Evolutionary conservation across 768 basidiomycete species (phyloP).

Genomic region (Leccinum ochraceum): DNA sequence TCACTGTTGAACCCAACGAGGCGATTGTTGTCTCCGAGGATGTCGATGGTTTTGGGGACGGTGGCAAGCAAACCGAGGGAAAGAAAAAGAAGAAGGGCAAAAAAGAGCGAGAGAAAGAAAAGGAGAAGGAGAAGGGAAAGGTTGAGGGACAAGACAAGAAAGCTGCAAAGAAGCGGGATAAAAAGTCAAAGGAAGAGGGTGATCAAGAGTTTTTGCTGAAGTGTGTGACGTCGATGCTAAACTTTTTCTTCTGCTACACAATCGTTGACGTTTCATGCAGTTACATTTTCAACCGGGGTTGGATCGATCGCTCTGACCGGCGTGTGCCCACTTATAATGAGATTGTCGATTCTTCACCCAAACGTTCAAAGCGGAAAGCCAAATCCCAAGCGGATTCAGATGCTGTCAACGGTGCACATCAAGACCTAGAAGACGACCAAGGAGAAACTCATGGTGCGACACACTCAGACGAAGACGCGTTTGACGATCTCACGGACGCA

Average conservation of each 20-base stretch:
- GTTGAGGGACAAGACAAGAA: constrained; percentile 24
- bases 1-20: constrained; percentile 49
- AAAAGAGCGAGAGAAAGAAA: constrained; percentile 35
- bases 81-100: constrained; percentile 38
- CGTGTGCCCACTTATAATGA: constrained; percentile 87
- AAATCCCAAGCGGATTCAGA: constrained; percentile 18
- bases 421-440: constrained; percentile 20
- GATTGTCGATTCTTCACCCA: constrained; percentile 50
- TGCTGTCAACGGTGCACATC: constrained; percentile 15
- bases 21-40: constrained; percentile 21
- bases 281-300: constrained; percentile 96
- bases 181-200: constrained; percentile 54
- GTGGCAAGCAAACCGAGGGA: constrained; percentile 29
- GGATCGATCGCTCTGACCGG: constrained; percentile 80
- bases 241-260: background rate
- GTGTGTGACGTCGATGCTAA: constrained; percentile 46
- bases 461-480: constrained; percentile 64
- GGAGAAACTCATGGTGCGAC: constrained; percentile 34
- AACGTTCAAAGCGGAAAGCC: constrained; percentile 25
- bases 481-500: constrained; percentile 87
- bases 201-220: constrained; percentile 91
- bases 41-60: constrained; percentile 28
- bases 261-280: constrained; percentile 40
- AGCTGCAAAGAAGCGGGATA: constrained; percentile 15
- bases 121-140: constrained; percentile 27